Conservation (phyloP, 208 protist species). For the Crithidia sp. region DNA sequence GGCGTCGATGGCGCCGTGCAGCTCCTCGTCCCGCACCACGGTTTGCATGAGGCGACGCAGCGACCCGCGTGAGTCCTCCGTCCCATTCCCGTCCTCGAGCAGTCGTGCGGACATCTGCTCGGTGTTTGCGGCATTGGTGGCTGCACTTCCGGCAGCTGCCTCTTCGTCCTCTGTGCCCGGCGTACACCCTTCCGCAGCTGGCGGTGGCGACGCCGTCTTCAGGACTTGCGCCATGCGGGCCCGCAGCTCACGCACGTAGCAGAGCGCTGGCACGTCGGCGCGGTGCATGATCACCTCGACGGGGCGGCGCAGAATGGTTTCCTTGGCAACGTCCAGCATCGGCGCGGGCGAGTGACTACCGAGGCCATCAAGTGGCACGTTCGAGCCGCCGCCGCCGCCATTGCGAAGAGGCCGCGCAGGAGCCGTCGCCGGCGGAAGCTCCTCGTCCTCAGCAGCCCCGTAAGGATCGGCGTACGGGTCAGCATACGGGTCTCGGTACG, state of each 20-base stretch:
- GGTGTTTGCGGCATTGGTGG: no score
- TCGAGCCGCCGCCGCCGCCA: neutral
- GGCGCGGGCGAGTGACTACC: conserved; percentile 2
- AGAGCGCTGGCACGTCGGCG: conserved; percentile 59
- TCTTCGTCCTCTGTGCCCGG: no score
- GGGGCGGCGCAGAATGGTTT: conserved; percentile 38
- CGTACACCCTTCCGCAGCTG: no score
- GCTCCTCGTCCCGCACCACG: conserved; percentile 36
- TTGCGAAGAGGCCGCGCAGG: no score
- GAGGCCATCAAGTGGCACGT: conserved; percentile 12
- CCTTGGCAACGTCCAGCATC: conserved; percentile 17
- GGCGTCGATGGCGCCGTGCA: conserved; percentile 36
- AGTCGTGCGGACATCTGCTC: no score
- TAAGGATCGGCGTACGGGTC: conserved; percentile 41
- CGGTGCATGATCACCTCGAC: conserved; percentile 44
- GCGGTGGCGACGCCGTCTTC: neutral
- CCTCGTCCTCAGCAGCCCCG: neutral
- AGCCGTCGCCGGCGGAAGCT: neutral
- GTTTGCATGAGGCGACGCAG: conserved; percentile 38
- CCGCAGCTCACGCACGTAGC: conserved; percentile 67
- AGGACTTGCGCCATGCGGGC: conserved; percentile 32
- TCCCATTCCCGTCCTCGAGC: no score
- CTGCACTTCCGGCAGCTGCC: no score
- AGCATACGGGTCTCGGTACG: conserved; percentile 18
- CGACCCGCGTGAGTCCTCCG: neutral